A percentile compares a stretch with the other conserved stretches of the same genome.
These are phyloP conservation scores for Omphalea diandra DNA, from an alignment of 441 rosid genomes.

Conservation along the genomic window DNA sequence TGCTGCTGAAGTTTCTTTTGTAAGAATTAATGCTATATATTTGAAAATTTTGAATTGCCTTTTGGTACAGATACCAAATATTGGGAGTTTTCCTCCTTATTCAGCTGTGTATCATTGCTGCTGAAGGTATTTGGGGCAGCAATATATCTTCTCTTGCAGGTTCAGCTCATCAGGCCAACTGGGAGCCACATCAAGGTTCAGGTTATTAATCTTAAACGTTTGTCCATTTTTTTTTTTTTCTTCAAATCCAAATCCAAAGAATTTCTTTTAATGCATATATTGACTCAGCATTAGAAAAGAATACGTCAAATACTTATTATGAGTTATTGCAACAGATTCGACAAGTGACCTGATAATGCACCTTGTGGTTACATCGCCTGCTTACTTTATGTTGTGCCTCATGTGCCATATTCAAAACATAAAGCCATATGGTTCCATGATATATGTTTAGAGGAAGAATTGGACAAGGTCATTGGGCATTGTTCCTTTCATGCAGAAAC, in stretches of 20 bases:
- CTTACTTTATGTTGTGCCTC: background rate
- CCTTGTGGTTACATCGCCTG: constrained; percentile 9
- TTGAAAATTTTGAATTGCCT: constrained; percentile 25
- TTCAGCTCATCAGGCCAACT: constrained; percentile 69
- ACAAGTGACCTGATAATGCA: constrained; percentile 5
- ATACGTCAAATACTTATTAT: too few relatives aligned
- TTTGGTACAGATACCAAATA: constrained; percentile 75
- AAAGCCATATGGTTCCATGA: background rate
- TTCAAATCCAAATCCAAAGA: too few relatives aligned
- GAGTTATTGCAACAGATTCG: constrained; percentile 12
- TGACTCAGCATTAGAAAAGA: too few relatives aligned
- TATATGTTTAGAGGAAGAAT: background rate
- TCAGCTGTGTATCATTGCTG: constrained; percentile 89
- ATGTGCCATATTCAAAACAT: background rate
- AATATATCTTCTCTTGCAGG: constrained; percentile 79
- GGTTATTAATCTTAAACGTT: constrained; percentile 38
- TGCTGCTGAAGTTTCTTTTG: background rate
- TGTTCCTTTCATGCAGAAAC: background rate
- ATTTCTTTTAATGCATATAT: too few relatives aligned
- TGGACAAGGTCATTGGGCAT: background rate
- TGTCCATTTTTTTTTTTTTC: background rate
- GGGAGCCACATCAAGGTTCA: constrained; percentile 55
- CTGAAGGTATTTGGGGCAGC: constrained; percentile 79
- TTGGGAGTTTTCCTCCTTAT: constrained; percentile 85
- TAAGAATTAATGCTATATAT: background rate